Percentiles rank a stretch among this genome's conserved stretches.
Evolutionary conservation across 2,329 filamentous ascomycete genomes (phyloP).

Genomic region (Parastagonospora avenae): DNA sequence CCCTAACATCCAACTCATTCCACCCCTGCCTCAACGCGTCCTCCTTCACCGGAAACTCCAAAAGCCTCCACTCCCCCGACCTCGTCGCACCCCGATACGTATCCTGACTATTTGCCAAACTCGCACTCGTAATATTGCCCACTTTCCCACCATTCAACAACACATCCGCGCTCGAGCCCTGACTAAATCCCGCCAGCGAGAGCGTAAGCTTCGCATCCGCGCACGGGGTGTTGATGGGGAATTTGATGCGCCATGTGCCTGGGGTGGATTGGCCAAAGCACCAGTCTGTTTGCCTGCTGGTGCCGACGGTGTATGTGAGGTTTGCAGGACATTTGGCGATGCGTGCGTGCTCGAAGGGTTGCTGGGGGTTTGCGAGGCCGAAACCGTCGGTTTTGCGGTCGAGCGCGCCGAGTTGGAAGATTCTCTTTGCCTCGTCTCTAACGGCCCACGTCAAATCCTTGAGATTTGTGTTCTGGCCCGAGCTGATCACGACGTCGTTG

Average conservation of each 20-base stretch:
- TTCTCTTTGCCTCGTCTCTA: conserved; percentile 41
- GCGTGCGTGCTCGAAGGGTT: conserved; percentile 52
- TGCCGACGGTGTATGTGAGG: conserved; percentile 52
- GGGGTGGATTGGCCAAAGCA: conserved; percentile 54
- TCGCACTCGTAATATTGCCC: conserved; percentile 48
- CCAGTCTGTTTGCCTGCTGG: conserved; percentile 49
- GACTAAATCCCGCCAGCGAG: conserved; percentile 53
- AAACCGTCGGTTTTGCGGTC: conserved; percentile 56
- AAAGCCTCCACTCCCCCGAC: conserved; percentile 56
- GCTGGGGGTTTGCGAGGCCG: conserved; percentile 46
- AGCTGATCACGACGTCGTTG: conserved; percentile 49
- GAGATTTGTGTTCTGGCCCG: conserved; percentile 45
- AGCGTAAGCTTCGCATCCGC: conserved; percentile 48
- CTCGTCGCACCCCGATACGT: conserved; percentile 56
- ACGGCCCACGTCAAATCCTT: conserved; percentile 51
- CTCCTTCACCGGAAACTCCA: conserved; percentile 47
- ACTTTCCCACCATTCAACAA: conserved; percentile 49
- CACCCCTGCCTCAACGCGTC: conserved; percentile 36
- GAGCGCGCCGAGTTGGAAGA: conserved; percentile 58
- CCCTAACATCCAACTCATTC: conserved; percentile 47
- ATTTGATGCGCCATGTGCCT: conserved; percentile 41
- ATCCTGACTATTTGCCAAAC: conserved; percentile 51
- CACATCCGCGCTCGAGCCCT: conserved; percentile 49
- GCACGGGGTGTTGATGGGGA: conserved; percentile 32
- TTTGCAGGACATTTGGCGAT: conserved; percentile 53